Conservation (phyloP, 1,284 basidiomycete species). For the Baeospora myosura region DNA sequence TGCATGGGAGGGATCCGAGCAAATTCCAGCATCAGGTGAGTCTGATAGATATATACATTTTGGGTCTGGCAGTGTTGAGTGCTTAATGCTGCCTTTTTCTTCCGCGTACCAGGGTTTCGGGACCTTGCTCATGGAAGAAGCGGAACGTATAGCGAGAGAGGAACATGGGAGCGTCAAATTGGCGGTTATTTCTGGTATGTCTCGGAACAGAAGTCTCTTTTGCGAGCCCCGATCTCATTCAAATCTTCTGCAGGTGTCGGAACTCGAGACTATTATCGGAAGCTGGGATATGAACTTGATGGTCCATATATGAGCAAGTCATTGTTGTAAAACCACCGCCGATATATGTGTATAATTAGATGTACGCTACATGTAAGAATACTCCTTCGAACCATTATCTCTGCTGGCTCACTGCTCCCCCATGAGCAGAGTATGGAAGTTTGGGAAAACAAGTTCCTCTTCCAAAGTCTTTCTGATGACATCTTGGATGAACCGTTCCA, state of each 20-base stretch:
- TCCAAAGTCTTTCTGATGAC: constrained; percentile 91
- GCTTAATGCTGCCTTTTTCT: constrained; percentile 12
- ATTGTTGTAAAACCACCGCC: constrained; percentile 30
- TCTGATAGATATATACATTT: constrained; percentile 6
- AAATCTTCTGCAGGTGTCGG: constrained; percentile 61
- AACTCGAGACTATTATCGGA: constrained; percentile 90
- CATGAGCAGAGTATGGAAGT: constrained; percentile 81
- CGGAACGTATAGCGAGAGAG: constrained; percentile 95
- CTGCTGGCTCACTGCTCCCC: constrained; percentile 27
- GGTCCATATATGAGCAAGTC: constrained; percentile 96
- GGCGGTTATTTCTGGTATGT: constrained; percentile 88
- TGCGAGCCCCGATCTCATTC: constrained; percentile 4
- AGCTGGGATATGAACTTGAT: constrained; percentile 89
- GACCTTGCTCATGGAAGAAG: constrained; percentile 97
- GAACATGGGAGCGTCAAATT: constrained; percentile 94
- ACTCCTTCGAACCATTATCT: not conserved
- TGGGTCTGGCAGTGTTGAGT: constrained; percentile 1
- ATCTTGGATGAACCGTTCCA: constrained; percentile 94
- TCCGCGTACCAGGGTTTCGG: constrained; percentile 73
- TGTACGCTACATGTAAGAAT: not conserved
- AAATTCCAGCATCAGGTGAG: constrained; percentile 92
- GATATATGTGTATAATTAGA: constrained; percentile 9
- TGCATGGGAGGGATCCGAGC: constrained; percentile 95
- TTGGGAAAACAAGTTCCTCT: constrained; percentile 89
- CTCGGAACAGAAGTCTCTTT: not conserved